phyloP scores from a whole-genome alignment of 805 yeast genomes.

The Jamesozyma hellenica region DNA sequence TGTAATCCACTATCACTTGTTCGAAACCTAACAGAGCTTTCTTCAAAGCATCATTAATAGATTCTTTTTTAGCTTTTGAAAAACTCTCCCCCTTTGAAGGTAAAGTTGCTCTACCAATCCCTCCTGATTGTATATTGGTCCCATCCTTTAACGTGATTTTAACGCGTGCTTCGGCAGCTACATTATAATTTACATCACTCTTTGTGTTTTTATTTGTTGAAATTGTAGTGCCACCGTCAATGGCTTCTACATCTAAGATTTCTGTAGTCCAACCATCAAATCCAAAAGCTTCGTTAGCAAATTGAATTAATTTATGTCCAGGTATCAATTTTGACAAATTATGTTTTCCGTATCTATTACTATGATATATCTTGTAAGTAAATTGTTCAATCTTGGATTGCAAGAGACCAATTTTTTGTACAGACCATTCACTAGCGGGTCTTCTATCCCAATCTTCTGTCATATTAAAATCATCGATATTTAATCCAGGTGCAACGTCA shows the following conservation, averaged over 20 bases:
- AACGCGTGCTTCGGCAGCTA: slow-evolving; percentile 36
- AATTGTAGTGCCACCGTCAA: slow-evolving; percentile 9
- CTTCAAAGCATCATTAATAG: slow-evolving; percentile 76
- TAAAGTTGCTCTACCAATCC: slow-evolving; percentile 60
- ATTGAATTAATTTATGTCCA: slow-evolving; percentile 26
- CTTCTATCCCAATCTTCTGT: slow-evolving; percentile 29
- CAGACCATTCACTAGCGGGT: slow-evolving; percentile 40
- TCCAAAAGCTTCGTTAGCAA: slow-evolving; percentile 46
- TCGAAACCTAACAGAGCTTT: slow-evolving; percentile 75
- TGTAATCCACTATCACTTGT: slow-evolving; percentile 38
- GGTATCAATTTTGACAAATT: slow-evolving; percentile 27
- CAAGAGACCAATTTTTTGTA: slow-evolving; percentile 37
- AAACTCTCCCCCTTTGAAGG: slow-evolving; percentile 58
- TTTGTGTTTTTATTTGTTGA: slow-evolving; percentile 5
- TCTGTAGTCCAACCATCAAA: slow-evolving; percentile 48
- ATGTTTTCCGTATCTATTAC: slow-evolving; percentile 19
- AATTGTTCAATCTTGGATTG: slow-evolving; percentile 37
- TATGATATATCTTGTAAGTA: slow-evolving; percentile 22
- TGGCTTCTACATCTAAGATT: slow-evolving; percentile 24
- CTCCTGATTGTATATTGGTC: slow-evolving; percentile 67
- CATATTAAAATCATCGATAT: slow-evolving; percentile 19
- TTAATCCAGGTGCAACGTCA: slow-evolving; percentile 14
- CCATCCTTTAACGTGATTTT: slow-evolving; percentile 72
- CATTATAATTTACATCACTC: slow-evolving; percentile 14
- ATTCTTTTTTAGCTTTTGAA: slow-evolving; percentile 75